These are phyloP conservation scores for Postia placenta DNA, from an alignment of 768 basidiomycete species.

Conservation along the genomic window DNA sequence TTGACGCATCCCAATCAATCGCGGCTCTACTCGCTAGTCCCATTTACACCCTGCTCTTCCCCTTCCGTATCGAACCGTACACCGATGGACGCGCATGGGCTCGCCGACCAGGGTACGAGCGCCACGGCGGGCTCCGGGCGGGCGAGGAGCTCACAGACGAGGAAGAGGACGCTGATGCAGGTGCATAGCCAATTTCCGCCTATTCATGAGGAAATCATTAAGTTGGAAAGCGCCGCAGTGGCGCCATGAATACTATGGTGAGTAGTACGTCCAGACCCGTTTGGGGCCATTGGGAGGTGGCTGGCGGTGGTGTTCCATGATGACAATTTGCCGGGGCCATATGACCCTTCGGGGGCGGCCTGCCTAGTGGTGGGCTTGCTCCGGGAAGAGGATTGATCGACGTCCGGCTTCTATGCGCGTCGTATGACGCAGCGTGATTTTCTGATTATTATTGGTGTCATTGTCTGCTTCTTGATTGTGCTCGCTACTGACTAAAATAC, in stretches of 20 bases:
- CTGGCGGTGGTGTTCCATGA: conserved; percentile 31
- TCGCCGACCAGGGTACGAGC: conserved; percentile 55
- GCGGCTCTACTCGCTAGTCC: too few species aligned
- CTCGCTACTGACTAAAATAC: too few species aligned
- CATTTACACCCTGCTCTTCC: conserved; percentile 72
- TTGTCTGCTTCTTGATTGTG: not conserved
- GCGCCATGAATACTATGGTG: not conserved
- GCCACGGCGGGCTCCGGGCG: conserved; percentile 54
- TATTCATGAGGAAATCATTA: too few species aligned
- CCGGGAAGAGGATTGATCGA: conserved; percentile 53
- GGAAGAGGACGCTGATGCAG: conserved; percentile 42
- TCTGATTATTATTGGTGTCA: not conserved
- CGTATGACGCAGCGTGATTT: not conserved
- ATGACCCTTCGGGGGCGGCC: conserved; percentile 54
- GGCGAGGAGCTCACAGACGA: conserved; percentile 89
- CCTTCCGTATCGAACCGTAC: conserved; percentile 72
- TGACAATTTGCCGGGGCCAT: conserved; percentile 82
- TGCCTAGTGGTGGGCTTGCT: conserved; percentile 11
- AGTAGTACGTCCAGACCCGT: too few species aligned
- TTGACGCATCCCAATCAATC: too few species aligned
- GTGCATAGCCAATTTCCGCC: too few species aligned
- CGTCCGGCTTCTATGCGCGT: conserved; percentile 40
- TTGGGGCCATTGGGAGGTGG: not conserved
- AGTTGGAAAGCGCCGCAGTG: too few species aligned
- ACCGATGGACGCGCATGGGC: conserved; percentile 84